Evolutionary conservation across 2,329 filamentous ascomycete species (phyloP).

Genomic region (Ophiocordyceps australis): DNA sequence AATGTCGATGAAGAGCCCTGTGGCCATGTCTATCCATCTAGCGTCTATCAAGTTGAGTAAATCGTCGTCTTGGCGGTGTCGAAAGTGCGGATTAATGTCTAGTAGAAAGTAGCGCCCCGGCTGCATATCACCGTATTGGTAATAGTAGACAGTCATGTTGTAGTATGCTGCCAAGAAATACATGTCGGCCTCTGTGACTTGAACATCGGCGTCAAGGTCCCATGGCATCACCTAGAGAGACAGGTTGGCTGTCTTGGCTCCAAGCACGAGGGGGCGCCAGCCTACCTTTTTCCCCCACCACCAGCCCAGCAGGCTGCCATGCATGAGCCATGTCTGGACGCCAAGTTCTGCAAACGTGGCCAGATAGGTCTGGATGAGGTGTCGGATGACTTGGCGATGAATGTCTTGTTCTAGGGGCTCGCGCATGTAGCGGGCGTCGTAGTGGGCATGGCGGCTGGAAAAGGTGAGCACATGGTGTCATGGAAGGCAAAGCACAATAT

Average conservation of each 20-base stretch:
- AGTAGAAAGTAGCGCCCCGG: conserved; percentile 25
- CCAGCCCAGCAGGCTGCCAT: conserved; percentile 73
- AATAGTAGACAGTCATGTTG: conserved; percentile 37
- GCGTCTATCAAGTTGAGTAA: conserved; percentile 25
- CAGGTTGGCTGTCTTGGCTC: neutral
- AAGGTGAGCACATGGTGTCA: neutral
- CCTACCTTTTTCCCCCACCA: conserved; percentile 53
- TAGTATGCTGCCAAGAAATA: conserved; percentile 45
- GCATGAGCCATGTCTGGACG: conserved; percentile 67
- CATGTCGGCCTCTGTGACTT: conserved; percentile 50
- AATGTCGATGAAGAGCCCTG: conserved; percentile 30
- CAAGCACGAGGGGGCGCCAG: neutral
- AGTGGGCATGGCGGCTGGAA: conserved; percentile 4
- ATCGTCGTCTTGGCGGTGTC: conserved; percentile 17
- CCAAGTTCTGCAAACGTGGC: conserved; percentile 45
- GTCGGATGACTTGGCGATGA: conserved; percentile 40
- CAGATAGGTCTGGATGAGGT: conserved; percentile 56
- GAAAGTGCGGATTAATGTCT: conserved; percentile 26
- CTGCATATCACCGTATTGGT: conserved; percentile 17
- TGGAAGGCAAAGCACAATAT: too few species aligned
- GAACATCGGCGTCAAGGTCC: conserved; percentile 63
- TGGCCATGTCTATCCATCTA: conserved; percentile 27
- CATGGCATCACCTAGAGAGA: conserved; percentile 45
- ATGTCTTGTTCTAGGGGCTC: conserved; percentile 29
- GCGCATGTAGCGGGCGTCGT: conserved; percentile 20